These are phyloP conservation scores for Lichtheimia corymbifera DNA, from an alignment of 371 early-diverging fungal genomes.

Conservation along the genomic window DNA sequence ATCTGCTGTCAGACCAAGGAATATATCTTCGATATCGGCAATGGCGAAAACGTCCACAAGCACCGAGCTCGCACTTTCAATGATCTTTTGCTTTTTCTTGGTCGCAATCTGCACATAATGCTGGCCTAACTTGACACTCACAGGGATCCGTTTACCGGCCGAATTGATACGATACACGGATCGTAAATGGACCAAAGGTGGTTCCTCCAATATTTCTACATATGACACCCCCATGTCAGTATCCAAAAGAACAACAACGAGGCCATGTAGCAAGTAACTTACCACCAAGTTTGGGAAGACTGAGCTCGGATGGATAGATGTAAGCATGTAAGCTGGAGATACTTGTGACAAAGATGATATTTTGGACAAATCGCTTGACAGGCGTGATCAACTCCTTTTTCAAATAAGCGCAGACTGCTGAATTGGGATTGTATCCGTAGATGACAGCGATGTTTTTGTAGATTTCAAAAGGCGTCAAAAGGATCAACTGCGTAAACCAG, in stretches of 20 bases:
- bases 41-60: slow-evolving; percentile 87
- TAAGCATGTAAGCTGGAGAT: slow-evolving; percentile 68
- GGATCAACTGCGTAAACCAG: slow-evolving; percentile 70
- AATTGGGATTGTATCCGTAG: slow-evolving; percentile 77
- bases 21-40: slow-evolving; percentile 73
- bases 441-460: slow-evolving; percentile 46
- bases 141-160: slow-evolving; percentile 40
- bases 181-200: not conserved
- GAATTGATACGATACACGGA: not conserved
- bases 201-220: not conserved
- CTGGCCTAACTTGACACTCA: slow-evolving; percentile 74
- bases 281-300: slow-evolving; percentile 73
- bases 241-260: not conserved
- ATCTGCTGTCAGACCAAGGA: slow-evolving; percentile 43
- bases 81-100: slow-evolving; percentile 57
- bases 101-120: slow-evolving; percentile 80
- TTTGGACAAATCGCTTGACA: slow-evolving; percentile 56
- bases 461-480: slow-evolving; percentile 65
- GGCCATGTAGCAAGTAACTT: slow-evolving; percentile 9
- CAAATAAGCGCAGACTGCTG: slow-evolving; percentile 63
- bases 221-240: not conserved
- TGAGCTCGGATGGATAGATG: slow-evolving; percentile 65
- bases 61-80: slow-evolving; percentile 64
- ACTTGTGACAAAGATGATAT: slow-evolving; percentile 61
- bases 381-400: slow-evolving; percentile 54